phyloP scores from a whole-genome alignment of 192 early-diverging fungal genomes.

The Podila epigama region DNA sequence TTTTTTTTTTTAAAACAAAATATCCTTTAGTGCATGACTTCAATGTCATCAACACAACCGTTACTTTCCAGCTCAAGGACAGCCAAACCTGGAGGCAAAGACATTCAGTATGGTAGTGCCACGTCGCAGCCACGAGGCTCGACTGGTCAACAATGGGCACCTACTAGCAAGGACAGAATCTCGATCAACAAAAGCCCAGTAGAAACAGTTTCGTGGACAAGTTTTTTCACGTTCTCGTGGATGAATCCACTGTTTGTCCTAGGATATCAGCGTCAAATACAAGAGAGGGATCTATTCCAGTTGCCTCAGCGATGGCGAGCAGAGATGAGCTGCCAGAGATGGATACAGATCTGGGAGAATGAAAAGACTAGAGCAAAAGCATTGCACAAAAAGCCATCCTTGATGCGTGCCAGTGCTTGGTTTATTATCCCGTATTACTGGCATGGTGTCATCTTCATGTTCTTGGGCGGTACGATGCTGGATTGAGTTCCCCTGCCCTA shows the following conservation, averaged over 20 bases:
- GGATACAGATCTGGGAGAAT: slow-evolving; percentile 7
- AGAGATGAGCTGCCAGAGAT: neutral
- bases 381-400: slow-evolving; percentile 6
- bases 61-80: neutral
- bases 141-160: neutral
- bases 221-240: slow-evolving; percentile 26
- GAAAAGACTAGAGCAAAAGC: neutral
- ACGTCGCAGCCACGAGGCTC: neutral
- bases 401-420: slow-evolving; percentile 7
- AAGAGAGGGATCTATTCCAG: slow-evolving; percentile 44
- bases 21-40: neutral
- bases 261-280: slow-evolving; percentile 32
- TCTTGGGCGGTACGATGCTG: slow-evolving; percentile 8
- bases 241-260: slow-evolving; percentile 41
- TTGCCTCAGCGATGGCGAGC: slow-evolving; percentile 29
- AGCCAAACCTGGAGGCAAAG: neutral
- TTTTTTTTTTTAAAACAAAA: neutral
- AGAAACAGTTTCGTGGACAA: slow-evolving; percentile 26
- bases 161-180: neutral
- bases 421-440: slow-evolving; percentile 23
- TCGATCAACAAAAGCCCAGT: slow-evolving; percentile 10
- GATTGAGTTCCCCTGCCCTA: too few relatives aligned
- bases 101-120: neutral
- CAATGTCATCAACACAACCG: neutral
- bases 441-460: slow-evolving; percentile 1